Evolutionary conservation across 805 yeast genomes (phyloP).

Genomic region (Kregervanrija pseudodelftensis): DNA sequence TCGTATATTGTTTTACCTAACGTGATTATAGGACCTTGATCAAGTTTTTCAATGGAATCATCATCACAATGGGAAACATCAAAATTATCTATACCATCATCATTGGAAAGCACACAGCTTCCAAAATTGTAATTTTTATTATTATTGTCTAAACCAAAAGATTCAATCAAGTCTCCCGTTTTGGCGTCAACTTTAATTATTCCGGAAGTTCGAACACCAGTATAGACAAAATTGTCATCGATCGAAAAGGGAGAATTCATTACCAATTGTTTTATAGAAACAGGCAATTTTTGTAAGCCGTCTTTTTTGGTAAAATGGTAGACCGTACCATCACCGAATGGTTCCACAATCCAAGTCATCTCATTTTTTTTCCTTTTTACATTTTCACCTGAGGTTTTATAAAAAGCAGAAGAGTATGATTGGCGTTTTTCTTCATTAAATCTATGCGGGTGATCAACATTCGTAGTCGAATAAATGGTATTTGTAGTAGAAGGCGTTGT

Average conservation of each 20-base stretch:
- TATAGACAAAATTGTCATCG: conserved; percentile 76
- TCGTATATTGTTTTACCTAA: conserved; percentile 71
- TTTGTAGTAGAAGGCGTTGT: conserved; percentile 5
- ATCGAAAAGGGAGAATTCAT: conserved; percentile 80
- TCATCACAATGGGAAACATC: conserved; percentile 1
- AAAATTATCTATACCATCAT: conserved; percentile 5
- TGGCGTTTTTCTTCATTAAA: conserved; percentile 1
- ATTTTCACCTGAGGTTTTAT: neutral
- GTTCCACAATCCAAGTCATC: conserved; percentile 83
- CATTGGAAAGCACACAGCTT: neutral
- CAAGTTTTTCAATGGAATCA: conserved; percentile 12
- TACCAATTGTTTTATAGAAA: conserved; percentile 70
- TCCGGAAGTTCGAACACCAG: conserved; percentile 75
- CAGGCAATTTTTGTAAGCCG: conserved; percentile 78
- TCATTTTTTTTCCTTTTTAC: conserved; percentile 13
- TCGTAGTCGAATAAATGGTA: neutral
- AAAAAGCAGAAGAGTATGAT: neutral
- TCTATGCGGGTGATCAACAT: neutral
- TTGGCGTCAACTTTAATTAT: conserved; percentile 65
- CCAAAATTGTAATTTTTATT: neutral
- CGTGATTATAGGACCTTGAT: conserved; percentile 32
- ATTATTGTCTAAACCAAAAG: conserved; percentile 38
- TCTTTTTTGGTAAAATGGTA: conserved; percentile 68
- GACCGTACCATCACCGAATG: conserved; percentile 74
- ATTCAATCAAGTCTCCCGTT: conserved; percentile 66